Conservation (phyloP, 495 filamentous ascomycete species). For the Penicillium flavigenum region DNA sequence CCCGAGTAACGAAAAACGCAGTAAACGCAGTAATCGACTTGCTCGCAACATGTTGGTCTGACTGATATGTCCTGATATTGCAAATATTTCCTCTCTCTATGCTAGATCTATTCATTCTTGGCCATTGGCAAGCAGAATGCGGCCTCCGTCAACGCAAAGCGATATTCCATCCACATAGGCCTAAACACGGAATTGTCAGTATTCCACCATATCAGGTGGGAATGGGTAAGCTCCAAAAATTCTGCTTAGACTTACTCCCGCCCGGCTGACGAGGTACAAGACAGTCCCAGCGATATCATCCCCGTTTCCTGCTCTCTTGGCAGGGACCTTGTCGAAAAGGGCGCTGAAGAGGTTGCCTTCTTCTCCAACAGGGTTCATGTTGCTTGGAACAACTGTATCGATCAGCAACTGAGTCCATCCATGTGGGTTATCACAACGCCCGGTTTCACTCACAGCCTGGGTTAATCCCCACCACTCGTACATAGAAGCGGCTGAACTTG, state of each 20-base stretch:
- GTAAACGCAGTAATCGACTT: too few species aligned
- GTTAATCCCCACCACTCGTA: conserved; percentile 45
- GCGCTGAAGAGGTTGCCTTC: conserved; percentile 45
- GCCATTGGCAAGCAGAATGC: conserved; percentile 39
- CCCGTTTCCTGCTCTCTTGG: conserved; percentile 36
- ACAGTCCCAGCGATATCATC: conserved; percentile 44
- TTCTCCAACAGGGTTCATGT: conserved; percentile 48
- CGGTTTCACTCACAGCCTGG: conserved; percentile 41
- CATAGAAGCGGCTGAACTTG: conserved; percentile 44
- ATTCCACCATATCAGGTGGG: too few species aligned
- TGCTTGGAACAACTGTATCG: conserved; percentile 42
- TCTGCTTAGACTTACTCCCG: conserved; percentile 30
- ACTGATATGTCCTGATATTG: neutral
- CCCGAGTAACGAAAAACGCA: too few species aligned
- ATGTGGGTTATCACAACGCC: neutral
- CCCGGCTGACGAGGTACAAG: conserved; percentile 41
- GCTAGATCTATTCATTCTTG: conserved; percentile 24
- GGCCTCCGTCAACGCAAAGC: conserved; percentile 39
- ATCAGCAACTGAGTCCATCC: neutral
- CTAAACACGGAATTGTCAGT: conserved; percentile 20
- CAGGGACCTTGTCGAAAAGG: conserved; percentile 46
- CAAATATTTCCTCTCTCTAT: too few species aligned
- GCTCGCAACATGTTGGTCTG: too few species aligned
- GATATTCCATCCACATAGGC: conserved; percentile 40
- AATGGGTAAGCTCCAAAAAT: neutral